Percentiles rank a stretch among this genome's conserved stretches.
phyloP scores from a whole-genome alignment of 192 early-diverging fungal genomes.

The Geosiphon pyriformis region DNA sequence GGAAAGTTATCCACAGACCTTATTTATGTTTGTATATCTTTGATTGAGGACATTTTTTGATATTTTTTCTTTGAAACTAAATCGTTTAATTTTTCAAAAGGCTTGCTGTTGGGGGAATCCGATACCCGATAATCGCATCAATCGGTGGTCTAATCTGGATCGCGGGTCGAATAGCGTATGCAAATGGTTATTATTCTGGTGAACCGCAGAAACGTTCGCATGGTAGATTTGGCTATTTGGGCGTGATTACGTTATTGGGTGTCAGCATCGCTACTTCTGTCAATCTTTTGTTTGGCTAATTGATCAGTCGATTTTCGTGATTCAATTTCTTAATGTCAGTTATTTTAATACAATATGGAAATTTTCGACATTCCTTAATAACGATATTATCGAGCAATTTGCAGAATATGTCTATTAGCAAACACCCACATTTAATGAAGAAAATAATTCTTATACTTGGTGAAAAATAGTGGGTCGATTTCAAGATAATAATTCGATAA shows the following conservation, averaged over 20 bases:
- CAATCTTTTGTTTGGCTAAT: neutral
- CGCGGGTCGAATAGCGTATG: conserved; percentile 47
- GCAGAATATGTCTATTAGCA: too few species aligned
- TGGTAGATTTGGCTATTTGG: conserved; percentile 49
- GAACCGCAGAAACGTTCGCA: conserved; percentile 50
- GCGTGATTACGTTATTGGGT: conserved; percentile 43
- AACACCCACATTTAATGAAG: too few species aligned
- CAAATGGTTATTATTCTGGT: conserved; percentile 51
- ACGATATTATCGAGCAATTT: too few species aligned
- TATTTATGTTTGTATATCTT: conserved; percentile 16
- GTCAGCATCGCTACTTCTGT: neutral
- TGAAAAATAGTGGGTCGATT: too few species aligned
- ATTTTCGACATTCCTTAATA: too few species aligned
- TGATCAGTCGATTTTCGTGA: too few species aligned
- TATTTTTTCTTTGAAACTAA: neutral
- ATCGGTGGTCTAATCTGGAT: conserved; percentile 50
- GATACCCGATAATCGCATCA: conserved; percentile 50
- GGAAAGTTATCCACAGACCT: conserved; percentile 53
- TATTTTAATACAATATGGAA: too few species aligned
- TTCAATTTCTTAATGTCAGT: too few species aligned
- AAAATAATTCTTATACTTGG: too few species aligned
- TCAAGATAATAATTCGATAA: too few species aligned
- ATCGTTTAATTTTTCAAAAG: conserved; percentile 30
- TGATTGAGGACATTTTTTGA: neutral
- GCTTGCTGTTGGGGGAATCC: conserved; percentile 46